A percentile compares a stretch with the other conserved stretches of the same genome.
Conservation (phyloP, 2,329 filamentous ascomycete species). For the Leptographium lundbergii region DNA sequence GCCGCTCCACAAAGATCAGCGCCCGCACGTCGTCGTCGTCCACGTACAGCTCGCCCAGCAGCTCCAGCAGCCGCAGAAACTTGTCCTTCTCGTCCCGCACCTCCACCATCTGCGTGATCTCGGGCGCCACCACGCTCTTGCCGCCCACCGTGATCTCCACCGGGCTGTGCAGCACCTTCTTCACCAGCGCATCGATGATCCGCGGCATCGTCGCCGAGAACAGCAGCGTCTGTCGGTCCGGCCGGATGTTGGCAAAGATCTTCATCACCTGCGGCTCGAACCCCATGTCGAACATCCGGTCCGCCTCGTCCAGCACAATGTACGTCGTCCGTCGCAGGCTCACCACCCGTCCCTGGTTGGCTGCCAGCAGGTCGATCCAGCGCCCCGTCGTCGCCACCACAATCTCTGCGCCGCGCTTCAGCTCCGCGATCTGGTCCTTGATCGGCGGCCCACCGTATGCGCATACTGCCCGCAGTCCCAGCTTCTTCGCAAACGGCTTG, state of each 20-base stretch:
- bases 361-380: conserved; percentile 87
- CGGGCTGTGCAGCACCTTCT: conserved; percentile 74
- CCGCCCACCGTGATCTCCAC: conserved; percentile 90
- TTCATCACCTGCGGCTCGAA: conserved; percentile 98
- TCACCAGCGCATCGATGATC: conserved; percentile 80
- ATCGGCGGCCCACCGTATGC: conserved; percentile 93
- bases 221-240: conserved; percentile 84
- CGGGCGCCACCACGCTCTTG: conserved; percentile 72
- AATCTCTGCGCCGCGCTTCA: conserved; percentile 91
- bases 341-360: conserved; percentile 87
- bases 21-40: conserved; percentile 81
- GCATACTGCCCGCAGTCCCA: conserved; percentile 76
- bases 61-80: conserved; percentile 69
- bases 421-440: conserved; percentile 91
- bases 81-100: conserved; percentile 73
- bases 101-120: conserved; percentile 88
- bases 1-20: conserved; percentile 82
- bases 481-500: conserved; percentile 82
- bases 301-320: conserved; percentile 90
- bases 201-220: conserved; percentile 95
- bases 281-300: conserved; percentile 99
- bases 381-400: conserved; percentile 91
- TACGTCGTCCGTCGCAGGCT: conserved; percentile 85
- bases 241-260: conserved; percentile 82
- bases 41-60: conserved; percentile 77